Percentiles rank a stretch among this genome's conserved stretches.
phyloP scores from a whole-genome alignment of 2,329 filamentous ascomycete species.

The Onygenales sp. region DNA sequence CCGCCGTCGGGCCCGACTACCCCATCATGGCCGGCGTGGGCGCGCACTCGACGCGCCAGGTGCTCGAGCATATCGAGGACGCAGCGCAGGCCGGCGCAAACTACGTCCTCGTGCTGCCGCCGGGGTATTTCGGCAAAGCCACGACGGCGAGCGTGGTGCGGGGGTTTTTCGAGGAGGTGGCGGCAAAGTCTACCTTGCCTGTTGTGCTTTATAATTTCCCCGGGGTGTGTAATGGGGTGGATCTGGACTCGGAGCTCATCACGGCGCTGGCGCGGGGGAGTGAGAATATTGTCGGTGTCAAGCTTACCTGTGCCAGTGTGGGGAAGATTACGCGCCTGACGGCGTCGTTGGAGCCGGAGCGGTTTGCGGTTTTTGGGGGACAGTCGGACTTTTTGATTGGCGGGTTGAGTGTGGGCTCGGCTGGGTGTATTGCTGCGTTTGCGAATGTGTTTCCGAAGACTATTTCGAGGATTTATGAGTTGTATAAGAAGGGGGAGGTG shows the following conservation, averaged over 20 bases:
- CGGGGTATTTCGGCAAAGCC: slow-evolving; percentile 56
- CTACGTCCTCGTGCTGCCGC: slow-evolving; percentile 53
- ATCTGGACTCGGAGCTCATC: slow-evolving; percentile 57
- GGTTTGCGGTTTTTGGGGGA: slow-evolving; percentile 61
- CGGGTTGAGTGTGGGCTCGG: slow-evolving; percentile 43
- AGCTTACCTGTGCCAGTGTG: slow-evolving; percentile 55
- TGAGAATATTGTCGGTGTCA: slow-evolving; percentile 52
- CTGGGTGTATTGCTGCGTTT: slow-evolving; percentile 50
- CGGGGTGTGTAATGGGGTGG: slow-evolving; percentile 57
- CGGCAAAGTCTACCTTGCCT: slow-evolving; percentile 43
- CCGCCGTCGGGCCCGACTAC: slow-evolving; percentile 43
- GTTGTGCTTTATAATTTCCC: slow-evolving; percentile 62
- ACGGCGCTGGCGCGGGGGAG: slow-evolving; percentile 40
- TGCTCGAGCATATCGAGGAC: slow-evolving; percentile 50
- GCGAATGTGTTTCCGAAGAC: slow-evolving; percentile 49
- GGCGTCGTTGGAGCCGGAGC: slow-evolving; percentile 41
- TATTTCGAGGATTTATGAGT: slow-evolving; percentile 48
- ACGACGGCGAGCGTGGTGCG: slow-evolving; percentile 49
- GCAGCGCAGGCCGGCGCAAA: slow-evolving; percentile 52
- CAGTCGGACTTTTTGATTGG: slow-evolving; percentile 62
- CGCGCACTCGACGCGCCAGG: slow-evolving; percentile 56
- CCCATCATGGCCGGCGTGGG: slow-evolving; percentile 56
- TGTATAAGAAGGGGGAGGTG: slow-evolving; percentile 50
- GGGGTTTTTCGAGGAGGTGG: slow-evolving; percentile 51
- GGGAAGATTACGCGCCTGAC: slow-evolving; percentile 51